phyloP scores from a whole-genome alignment of 1,139 yeast species.

The Yamadazyma triangularis region DNA sequence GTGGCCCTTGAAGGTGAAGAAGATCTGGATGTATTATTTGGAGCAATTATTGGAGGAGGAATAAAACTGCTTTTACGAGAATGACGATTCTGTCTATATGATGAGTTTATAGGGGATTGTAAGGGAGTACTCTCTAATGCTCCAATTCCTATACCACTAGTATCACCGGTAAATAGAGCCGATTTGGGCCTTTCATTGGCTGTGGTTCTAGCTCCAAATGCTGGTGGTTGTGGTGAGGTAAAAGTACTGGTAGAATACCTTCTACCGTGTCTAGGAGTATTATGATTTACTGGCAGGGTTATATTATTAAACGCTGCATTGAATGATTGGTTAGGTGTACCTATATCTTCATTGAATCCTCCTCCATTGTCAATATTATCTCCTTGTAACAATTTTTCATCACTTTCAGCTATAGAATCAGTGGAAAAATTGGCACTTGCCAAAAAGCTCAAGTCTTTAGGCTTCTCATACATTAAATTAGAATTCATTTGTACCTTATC shows the following conservation, averaged over 20 bases:
- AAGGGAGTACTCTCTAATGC: background rate
- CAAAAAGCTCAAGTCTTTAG: constrained; percentile 13
- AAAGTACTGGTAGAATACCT: constrained; percentile 21
- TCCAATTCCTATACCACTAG: background rate
- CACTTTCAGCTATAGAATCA: constrained; percentile 28
- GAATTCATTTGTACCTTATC: constrained; percentile 1
- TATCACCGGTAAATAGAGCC: constrained; percentile 12
- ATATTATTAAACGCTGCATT: constrained; percentile 1
- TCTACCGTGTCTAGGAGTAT: constrained; percentile 8
- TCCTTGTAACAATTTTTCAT: constrained; percentile 11
- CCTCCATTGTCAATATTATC: too few species aligned
- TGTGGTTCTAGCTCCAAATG: constrained; percentile 8
- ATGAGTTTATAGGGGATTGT: constrained; percentile 9
- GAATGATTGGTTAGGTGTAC: constrained; percentile 6
- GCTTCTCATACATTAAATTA: background rate
- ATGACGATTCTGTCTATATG: background rate
- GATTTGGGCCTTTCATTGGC: constrained; percentile 35
- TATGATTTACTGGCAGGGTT: too few species aligned
- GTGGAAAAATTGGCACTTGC: constrained; percentile 44
- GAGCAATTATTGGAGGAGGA: constrained; percentile 15
- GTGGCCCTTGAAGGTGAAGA: constrained; percentile 27
- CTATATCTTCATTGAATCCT: constrained; percentile 1
- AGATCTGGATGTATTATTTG: constrained; percentile 14
- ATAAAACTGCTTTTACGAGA: constrained; percentile 4
- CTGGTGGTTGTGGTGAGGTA: constrained; percentile 16